Evolutionary conservation across 2,329 filamentous ascomycete genomes (phyloP), one percentile per base, ranked within the genome.

Genomic region (Daldinia sp.): DNA sequence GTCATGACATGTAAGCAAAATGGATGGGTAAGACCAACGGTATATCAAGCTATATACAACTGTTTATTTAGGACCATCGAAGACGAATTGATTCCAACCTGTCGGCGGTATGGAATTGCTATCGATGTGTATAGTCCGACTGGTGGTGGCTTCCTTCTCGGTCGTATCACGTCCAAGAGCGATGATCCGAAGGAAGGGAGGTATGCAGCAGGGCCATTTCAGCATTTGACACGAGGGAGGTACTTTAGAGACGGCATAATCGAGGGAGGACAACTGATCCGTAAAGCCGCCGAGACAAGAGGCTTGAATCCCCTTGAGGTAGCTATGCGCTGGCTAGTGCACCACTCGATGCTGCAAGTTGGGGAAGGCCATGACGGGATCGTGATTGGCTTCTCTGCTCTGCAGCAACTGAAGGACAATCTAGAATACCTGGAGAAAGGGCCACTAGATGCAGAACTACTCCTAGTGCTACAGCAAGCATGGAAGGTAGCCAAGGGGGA

Each of bases 21-120:
- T 75, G 87, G 88, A 65, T 95, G 92, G 91, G 91, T 96, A 18
- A 87, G 89, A n/a, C 93, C 93, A 0, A 93, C 91, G 0, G 88
- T 96, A 60, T 97, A 92, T 80, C 93, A 96, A 79, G 93, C 86
- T 73, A 94, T 95, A 89, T 94, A 94, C 81, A 94, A 94, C 79
- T 88, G 86, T 65, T 90, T 94, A 69, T 92, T 89, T 20, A 88
- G 93, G 66, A 87, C 86, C 65, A 90, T 94, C 69, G 93, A 95
- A 78, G 79, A 86, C 2, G 92, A 95, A 79, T 83, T 95, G 18
- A 85, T 95, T 60, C 88, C 88, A 3, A 89, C 89, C 28, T 93
- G 91, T 77, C 87, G 88, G 20, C 87, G 91, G 58, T 94, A 93
- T 78, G 91, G 91, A 1, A 84, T 95, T 30, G 90, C 93, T 69